Base-by-base conservation (phyloP, 306 rosid genomes). In the Vicia sativa region DNA sequence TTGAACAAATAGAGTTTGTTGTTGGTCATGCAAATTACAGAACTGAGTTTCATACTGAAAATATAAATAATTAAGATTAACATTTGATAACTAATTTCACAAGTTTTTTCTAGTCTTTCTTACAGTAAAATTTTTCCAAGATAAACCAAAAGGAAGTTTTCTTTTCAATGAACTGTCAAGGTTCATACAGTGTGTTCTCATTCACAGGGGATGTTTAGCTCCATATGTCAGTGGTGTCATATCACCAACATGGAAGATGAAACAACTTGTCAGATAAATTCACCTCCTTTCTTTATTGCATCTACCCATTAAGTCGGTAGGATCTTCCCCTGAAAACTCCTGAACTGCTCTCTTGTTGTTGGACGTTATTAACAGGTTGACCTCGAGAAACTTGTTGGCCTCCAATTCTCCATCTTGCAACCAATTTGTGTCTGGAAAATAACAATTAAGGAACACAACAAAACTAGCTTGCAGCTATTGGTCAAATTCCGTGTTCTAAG, bases 321-420 rank as follows among this genome's bases (percentile, higher is more conserved):
- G 96, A 80, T 77, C 97, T 88, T 68, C 97, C 99, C 67, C 97
- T 82, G 85, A 95, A 95, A 73, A 7, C 78, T 41, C 95, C 91
- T 0, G 96, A 53, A 46, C 71, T n/a, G 0, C 81, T 83, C 25
- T 84, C 89, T 18, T 78, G 77, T 18, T 78, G 77, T 52, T 76
- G 86, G n/a, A 83, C 76, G 31, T 58, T 76, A 77, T 54, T 60
- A 49, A 64, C 31, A 50, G 83, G 83, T 80, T 76, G 93, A 42
- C 70, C 79, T 41, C 82, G 85, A 69, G 35, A 68, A 65, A 64
- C 3, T 11, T 79, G 82, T 53, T 7, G 82, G 15, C 79, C 86
- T 74, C 96, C 91, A 62, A 95, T 84, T 80, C 96, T 79, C 92
- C 89, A 87, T 71, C 96, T 85, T 31, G 87, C 77, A 25, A 95